These are phyloP conservation scores for Acanthamoeba culbertsoni DNA, from an alignment of 208 protist genomes.

Conservation along the genomic window DNA sequence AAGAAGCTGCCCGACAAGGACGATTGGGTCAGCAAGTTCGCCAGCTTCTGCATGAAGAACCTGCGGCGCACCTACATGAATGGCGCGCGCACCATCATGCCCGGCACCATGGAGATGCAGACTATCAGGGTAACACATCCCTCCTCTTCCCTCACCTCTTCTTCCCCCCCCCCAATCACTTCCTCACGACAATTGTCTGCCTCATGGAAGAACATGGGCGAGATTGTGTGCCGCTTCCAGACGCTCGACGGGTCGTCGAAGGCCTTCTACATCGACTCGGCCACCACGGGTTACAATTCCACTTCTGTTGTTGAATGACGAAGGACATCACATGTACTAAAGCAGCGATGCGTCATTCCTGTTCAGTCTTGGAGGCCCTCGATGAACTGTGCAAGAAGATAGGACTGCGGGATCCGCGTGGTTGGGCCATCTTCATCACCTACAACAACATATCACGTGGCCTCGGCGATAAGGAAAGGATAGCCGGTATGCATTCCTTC, in stretches of 20 bases:
- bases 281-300: background rate
- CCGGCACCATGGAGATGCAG: background rate
- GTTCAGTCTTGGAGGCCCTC: background rate
- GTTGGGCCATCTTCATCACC: slow-evolving; percentile 32
- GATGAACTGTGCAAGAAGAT: slow-evolving; percentile 19
- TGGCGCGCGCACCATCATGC: slow-evolving; percentile 11
- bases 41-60: background rate
- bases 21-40: background rate
- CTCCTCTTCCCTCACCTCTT: background rate
- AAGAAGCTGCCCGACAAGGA: background rate
- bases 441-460: slow-evolving; percentile 36
- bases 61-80: slow-evolving; percentile 14
- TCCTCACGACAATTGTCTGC: background rate
- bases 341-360: background rate
- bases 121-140: background rate
- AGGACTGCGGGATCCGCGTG: background rate
- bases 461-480: slow-evolving; percentile 20
- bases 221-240: slow-evolving; percentile 55
- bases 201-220: background rate
- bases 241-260: background rate
- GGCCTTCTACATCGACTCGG: slow-evolving; percentile 52
- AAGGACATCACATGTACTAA: background rate
- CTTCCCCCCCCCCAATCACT: background rate
- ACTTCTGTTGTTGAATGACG: background rate
- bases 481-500: slow-evolving; percentile 7